Base-by-base conservation (phyloP, 2,329 filamentous ascomycete genomes). In the Stagonosporopsis vannaccii region DNA sequence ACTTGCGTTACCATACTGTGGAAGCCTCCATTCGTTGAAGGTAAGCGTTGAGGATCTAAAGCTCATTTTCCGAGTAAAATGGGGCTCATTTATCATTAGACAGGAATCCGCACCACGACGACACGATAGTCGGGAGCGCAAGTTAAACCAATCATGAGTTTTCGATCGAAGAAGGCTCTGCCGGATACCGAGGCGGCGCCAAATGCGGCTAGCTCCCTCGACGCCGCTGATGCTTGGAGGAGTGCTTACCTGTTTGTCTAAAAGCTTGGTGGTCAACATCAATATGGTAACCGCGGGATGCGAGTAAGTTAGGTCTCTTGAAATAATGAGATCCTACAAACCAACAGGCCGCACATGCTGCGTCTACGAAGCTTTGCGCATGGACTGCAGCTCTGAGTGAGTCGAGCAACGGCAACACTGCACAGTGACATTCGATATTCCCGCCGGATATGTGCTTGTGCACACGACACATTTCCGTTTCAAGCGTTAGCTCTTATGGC, bases 221-320 rank as follows among this genome's bases (percentile, higher is more conserved):
- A 32, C 41, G 41, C 53, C 53, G 41, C 52, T 50, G 52, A 56
- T 50, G 52, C 50, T 46, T 46, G 40, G 46, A 26, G 39, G 39
- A 41, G 44, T 33, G 44, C 53, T 51, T 56, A 51, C 49, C 52
- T 30, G 17, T 28, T 35, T 30, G 26, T 46, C 19, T 20, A 4
- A 37, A 56, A 51, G 53, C 53, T 56, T 56, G 53, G 20, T 45
- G 23, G 25, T 17, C 6, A 32, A 35, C 19, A 15, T 36, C 20
- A 6, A 35, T 8, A 22, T 28, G 3, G 26, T 12, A 20, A 2
- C 23, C 3, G 7, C 6, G 7, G n/a, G 32, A 35, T 6, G 33
- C 6, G 33, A 19, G 33, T 19, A 39, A 39, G 11, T 12, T 40
- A 7, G 12, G 26, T 12, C 8, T n/a, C 23, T 42, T 15, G 23